Evolutionary conservation across 1,284 basidiomycete genomes (phyloP).

Genomic region (Leccinum subspadiceum): DNA sequence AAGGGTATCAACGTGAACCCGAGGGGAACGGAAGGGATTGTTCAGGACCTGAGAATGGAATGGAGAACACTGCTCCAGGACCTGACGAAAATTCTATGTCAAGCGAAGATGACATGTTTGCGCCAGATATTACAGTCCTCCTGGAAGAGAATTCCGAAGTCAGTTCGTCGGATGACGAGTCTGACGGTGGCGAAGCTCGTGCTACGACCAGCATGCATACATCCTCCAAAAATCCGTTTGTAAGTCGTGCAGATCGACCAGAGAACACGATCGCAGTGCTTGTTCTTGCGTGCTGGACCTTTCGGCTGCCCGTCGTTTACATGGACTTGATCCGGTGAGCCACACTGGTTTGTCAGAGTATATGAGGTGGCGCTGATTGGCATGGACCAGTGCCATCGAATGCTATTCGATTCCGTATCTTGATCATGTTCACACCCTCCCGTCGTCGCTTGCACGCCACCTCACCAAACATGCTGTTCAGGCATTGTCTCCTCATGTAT

Average conservation of each 20-base stretch:
- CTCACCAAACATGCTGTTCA: slow-evolving; percentile 66
- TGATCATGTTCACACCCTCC: slow-evolving; percentile 67
- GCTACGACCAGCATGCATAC: slow-evolving; percentile 11
- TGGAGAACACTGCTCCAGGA: slow-evolving; percentile 1
- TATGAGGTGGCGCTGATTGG: slow-evolving; percentile 8
- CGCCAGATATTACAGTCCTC: slow-evolving; percentile 51
- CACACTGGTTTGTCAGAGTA: slow-evolving; percentile 1
- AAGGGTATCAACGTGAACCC: slow-evolving; percentile 18
- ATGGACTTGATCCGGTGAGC: slow-evolving; percentile 71
- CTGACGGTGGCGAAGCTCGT: slow-evolving; percentile 27
- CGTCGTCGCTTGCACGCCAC: slow-evolving; percentile 61
- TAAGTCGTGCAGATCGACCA: slow-evolving; percentile 48
- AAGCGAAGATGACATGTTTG: slow-evolving; percentile 34
- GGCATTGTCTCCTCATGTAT: slow-evolving; percentile 68
- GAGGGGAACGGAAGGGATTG: slow-evolving; percentile 14
- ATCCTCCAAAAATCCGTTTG: slow-evolving; percentile 16
- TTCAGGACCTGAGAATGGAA: slow-evolving; percentile 16
- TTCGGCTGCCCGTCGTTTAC: slow-evolving; percentile 75
- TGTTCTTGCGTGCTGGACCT: slow-evolving; percentile 71
- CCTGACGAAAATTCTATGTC: slow-evolving; percentile 16
- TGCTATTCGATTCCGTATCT: slow-evolving; percentile 80
- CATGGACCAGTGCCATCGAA: slow-evolving; percentile 59
- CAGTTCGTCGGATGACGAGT: slow-evolving; percentile 44
- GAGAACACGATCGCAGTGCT: slow-evolving; percentile 65
- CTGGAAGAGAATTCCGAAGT: slow-evolving; percentile 54